Evolutionary conservation across 139 green algal species (phyloP).

Genomic region (Micromonas commoda): DNA sequence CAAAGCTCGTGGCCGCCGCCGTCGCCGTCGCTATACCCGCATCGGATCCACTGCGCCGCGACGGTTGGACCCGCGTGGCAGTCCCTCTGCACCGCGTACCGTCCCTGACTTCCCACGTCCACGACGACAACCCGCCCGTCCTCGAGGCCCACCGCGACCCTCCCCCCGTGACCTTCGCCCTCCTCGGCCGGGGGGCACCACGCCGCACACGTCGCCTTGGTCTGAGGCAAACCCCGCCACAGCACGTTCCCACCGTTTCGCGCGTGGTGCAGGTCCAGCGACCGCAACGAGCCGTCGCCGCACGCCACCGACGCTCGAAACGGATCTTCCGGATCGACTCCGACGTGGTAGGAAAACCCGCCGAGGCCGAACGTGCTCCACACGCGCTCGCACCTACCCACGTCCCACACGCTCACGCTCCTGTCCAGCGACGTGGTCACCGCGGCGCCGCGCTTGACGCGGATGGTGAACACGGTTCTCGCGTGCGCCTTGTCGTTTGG

Average conservation of each 20-base stretch:
- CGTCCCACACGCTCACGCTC: not conserved
- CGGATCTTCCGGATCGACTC: not conserved
- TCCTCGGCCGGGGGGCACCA: not conserved
- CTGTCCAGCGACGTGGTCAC: not conserved
- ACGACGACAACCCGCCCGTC: not conserved
- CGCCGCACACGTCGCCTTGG: slow-evolving; percentile 4
- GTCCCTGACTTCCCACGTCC: not conserved
- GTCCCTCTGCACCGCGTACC: not conserved
- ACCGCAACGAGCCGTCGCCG: slow-evolving; percentile 14
- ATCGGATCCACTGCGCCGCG: too few species aligned
- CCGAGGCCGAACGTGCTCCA: not conserved
- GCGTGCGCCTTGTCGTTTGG: not conserved
- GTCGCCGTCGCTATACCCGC: too few species aligned
- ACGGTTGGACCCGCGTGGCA: not conserved
- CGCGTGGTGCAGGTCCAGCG: not conserved
- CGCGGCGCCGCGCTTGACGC: not conserved
- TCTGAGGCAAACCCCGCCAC: not conserved
- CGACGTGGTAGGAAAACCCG: not conserved
- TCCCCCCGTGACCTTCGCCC: not conserved
- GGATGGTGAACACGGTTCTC: not conserved
- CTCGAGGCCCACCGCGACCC: not conserved
- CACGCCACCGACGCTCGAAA: not conserved
- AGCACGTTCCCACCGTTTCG: not conserved
- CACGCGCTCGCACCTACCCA: not conserved
- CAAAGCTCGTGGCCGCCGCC: not conserved